Percentiles rank a stretch among this genome's conserved stretches.
Evolutionary conservation across 176 grass and related monocot genomes (phyloP).

Genomic region (Typha latifolia): DNA sequence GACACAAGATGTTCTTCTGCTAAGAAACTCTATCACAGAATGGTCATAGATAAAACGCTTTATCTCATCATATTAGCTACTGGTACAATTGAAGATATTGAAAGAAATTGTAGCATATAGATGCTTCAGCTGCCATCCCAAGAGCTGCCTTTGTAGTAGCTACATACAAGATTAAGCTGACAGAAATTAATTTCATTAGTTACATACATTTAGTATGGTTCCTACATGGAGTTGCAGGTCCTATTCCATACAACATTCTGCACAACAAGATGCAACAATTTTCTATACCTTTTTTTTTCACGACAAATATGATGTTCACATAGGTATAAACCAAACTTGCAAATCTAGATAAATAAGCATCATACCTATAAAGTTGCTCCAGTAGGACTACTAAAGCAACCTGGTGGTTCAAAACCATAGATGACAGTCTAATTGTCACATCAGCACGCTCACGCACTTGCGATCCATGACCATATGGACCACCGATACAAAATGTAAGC

Average conservation of each 20-base stretch:
- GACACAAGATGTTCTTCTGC: not conserved
- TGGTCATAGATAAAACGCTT: too few species aligned
- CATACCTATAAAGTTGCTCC: slow-evolving; percentile 88
- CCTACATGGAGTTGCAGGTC: too few species aligned
- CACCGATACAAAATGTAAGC: slow-evolving; percentile 83
- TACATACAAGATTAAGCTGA: too few species aligned
- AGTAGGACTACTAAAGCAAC: slow-evolving; percentile 81
- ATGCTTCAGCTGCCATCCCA: too few species aligned
- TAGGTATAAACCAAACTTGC: not conserved
- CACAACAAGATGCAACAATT: too few species aligned
- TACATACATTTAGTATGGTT: too few species aligned
- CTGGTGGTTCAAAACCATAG: slow-evolving; percentile 88
- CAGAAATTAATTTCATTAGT: too few species aligned
- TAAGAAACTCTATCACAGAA: not conserved
- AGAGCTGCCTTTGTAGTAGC: too few species aligned
- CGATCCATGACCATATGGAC: slow-evolving; percentile 70
- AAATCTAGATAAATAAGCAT: not conserved
- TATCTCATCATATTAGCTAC: too few species aligned
- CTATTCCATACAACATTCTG: too few species aligned
- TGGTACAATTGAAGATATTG: too few species aligned
- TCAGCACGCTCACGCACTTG: slow-evolving; percentile 54
- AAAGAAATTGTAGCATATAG: too few species aligned
- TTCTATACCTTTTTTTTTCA: not conserved
- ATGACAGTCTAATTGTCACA: slow-evolving; percentile 61
- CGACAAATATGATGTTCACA: not conserved